Conservation (phyloP, 106 monocot genomes). For the Platanthera guangdongensis region DNA sequence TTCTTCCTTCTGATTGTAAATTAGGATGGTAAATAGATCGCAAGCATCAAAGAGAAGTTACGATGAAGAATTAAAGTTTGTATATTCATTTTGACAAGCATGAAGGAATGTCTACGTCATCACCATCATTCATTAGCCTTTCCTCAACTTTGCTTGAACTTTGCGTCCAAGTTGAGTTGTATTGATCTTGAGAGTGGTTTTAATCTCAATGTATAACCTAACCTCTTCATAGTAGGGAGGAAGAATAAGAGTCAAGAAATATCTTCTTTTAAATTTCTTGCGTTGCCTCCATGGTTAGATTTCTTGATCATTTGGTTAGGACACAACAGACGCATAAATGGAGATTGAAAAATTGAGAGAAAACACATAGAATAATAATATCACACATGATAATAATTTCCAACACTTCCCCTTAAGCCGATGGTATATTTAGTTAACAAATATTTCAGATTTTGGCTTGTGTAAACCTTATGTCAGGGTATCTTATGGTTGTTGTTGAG, state of each 20-base stretch:
- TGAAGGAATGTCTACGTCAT: background rate
- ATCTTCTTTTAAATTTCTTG: no score
- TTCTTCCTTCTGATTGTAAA: background rate
- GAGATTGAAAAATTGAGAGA: no score
- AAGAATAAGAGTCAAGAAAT: background rate
- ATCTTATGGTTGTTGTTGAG: no score
- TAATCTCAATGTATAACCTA: background rate
- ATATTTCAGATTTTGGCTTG: no score
- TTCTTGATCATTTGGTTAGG: no score
- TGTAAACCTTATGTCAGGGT: no score
- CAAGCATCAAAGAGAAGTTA: background rate
- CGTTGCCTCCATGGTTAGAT: no score
- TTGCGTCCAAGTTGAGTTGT: background rate
- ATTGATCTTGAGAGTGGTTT: background rate
- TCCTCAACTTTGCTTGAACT: background rate
- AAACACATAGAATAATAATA: no score
- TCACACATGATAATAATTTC: no score
- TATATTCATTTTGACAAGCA: background rate
- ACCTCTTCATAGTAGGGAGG: background rate
- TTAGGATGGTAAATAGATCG: background rate
- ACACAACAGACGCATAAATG: no score
- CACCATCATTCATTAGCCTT: background rate
- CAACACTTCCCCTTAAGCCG: no score
- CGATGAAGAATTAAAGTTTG: background rate
- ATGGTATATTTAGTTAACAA: no score